Percentiles rank a stretch among this genome's conserved stretches.
Evolutionary conservation across 176 grass and related monocot genomes (phyloP).

Genomic region (Oryza brachyantha): DNA sequence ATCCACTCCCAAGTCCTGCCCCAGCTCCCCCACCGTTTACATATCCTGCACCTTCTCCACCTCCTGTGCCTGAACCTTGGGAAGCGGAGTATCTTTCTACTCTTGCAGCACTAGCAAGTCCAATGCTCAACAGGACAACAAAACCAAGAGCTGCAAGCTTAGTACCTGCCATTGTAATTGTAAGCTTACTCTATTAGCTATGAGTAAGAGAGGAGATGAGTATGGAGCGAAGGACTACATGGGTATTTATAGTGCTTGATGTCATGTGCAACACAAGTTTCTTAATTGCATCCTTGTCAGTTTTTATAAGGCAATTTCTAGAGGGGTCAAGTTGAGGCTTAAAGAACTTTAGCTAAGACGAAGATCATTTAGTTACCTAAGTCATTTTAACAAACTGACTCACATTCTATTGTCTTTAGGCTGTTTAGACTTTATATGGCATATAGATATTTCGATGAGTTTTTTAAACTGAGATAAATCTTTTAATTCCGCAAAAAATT

Average conservation of each 20-base stretch:
- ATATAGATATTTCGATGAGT: too few species aligned
- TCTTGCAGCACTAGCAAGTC: constrained; percentile 15
- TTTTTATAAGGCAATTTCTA: not conserved
- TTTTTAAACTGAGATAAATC: too few species aligned
- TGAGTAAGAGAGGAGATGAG: not conserved
- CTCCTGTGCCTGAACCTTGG: constrained; percentile 18
- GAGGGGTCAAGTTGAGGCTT: not conserved
- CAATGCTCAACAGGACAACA: constrained; percentile 40
- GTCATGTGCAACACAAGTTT: not conserved
- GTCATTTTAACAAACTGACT: not conserved
- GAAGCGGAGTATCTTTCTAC: constrained; percentile 37
- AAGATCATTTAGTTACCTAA: not conserved
- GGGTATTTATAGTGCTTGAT: constrained; percentile 17
- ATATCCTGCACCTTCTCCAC: constrained; percentile 2
- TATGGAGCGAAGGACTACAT: not conserved
- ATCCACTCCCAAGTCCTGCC: not conserved
- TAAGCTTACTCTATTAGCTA: not conserved
- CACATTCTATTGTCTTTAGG: too few species aligned
- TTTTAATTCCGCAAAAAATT: too few species aligned
- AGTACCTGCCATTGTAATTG: not conserved
- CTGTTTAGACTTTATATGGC: too few species aligned
- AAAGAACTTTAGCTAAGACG: not conserved
- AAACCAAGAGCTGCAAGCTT: constrained; percentile 32
- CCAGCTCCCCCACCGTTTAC: not conserved
- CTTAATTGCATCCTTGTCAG: not conserved